Evolutionary conservation across 305 asterid genomes (phyloP).

Genomic region (Fraxinus greggii): DNA sequence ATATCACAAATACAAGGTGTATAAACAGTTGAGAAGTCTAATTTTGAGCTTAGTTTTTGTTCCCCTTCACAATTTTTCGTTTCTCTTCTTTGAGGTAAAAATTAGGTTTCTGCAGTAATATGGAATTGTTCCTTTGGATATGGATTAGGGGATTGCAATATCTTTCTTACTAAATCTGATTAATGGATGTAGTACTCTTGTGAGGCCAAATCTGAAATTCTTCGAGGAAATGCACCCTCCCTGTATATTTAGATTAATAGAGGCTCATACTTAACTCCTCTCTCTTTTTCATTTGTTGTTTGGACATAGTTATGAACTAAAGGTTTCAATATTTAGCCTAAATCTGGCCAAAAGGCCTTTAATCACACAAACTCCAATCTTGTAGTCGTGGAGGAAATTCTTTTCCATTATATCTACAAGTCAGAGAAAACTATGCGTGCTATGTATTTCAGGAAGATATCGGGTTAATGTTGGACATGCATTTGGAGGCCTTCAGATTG

Average conservation of each 20-base stretch:
- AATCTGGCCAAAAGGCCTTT: background rate
- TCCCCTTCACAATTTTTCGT: background rate
- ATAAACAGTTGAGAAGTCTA: background rate
- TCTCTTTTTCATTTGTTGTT: background rate
- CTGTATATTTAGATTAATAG: background rate
- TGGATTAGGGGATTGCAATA: background rate
- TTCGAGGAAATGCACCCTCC: background rate
- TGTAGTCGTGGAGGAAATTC: background rate
- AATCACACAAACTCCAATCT: background rate
- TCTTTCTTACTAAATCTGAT: background rate
- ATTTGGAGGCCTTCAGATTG: constrained; percentile 38
- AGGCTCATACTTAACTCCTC: background rate
- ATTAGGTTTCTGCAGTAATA: background rate
- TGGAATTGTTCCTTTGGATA: background rate
- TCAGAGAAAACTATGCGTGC: background rate
- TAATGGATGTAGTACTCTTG: background rate
- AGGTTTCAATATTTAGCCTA: background rate
- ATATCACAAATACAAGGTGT: constrained; percentile 10
- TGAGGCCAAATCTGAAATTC: background rate
- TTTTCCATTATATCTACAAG: background rate
- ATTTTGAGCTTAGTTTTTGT: background rate
- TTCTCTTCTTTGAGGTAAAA: background rate
- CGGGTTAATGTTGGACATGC: constrained; percentile 27
- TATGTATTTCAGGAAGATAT: constrained; percentile 34
- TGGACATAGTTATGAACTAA: background rate